Evolutionary conservation across 2,329 filamentous ascomycete genomes (phyloP), one percentile per base, ranked within the genome.

Genomic region (Nannizzia gypsea): DNA sequence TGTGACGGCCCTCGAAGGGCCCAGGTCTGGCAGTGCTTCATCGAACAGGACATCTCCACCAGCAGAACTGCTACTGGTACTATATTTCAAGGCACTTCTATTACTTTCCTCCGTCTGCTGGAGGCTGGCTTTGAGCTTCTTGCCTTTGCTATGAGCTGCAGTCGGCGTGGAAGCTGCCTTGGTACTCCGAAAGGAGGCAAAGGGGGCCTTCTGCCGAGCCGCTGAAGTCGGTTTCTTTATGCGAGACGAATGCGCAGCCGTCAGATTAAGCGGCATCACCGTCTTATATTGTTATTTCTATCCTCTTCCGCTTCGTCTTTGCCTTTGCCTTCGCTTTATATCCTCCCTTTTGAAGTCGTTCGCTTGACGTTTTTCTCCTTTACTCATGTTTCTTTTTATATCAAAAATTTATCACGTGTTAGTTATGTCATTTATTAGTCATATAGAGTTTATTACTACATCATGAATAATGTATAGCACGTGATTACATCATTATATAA

Each of bases 1-100:
- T 3, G 78, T 70, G 1, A 84, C 73, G 28, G 77, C 78, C 6
- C 73, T 74, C 6, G 81, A 76, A 3, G 76, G 67, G 20, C 81
- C 81, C 3, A 76, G 69, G 61, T 84, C 81, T 1, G 80, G 76
- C 2, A 85, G 73, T 6, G 70, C 70, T 20, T 78, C 75, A 13
- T 72, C 67, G 46, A 68, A 63, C 17, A 63, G 59, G 3, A 8
- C 17, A 22, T 63, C 20, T 36, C 50, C 59, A 28, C 26, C 26
- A 6, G 31, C 24, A 56, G 54, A 59, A 8, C 15, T 6, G 22
- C 40, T 44, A 28, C 22, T 15, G 15, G 38, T 42, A 42, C 3
- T 42, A 42, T 42, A 6, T 54, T 20, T 67, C 64, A 22, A 70
- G 65, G 22, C 67, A 61, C 48, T 71, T 11, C 20, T 22, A 24